Conservation (phyloP, 768 basidiomycete genomes). For the Hemileccinum rubropunctum region DNA sequence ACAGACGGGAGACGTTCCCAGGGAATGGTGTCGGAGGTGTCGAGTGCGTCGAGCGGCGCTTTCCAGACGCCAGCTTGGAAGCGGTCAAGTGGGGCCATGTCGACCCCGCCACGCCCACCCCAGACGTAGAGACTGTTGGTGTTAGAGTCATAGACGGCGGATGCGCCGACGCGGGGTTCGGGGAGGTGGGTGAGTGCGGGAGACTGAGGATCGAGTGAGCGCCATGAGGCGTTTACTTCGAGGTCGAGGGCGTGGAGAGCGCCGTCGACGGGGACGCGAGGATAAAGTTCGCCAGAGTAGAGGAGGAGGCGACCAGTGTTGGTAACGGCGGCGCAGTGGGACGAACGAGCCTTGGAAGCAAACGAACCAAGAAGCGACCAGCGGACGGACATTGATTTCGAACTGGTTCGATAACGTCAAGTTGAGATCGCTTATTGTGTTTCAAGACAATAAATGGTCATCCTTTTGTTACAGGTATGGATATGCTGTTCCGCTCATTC, state of each 20-base stretch:
- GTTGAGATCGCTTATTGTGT: slow-evolving; percentile 4
- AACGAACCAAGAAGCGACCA: slow-evolving; percentile 30
- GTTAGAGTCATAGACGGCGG: slow-evolving; percentile 17
- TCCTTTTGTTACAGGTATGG: slow-evolving; percentile 23
- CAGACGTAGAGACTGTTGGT: slow-evolving; percentile 36
- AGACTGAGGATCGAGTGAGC: slow-evolving; percentile 17
- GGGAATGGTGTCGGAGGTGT: neutral
- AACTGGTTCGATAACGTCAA: neutral
- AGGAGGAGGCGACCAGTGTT: slow-evolving; percentile 29
- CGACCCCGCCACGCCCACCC: slow-evolving; percentile 44
- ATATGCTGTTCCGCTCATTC: slow-evolving; percentile 8
- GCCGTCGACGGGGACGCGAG: slow-evolving; percentile 41
- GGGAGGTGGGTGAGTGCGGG: slow-evolving; percentile 13
- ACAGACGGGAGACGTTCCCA: slow-evolving; percentile 32
- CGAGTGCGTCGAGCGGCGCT: slow-evolving; percentile 12
- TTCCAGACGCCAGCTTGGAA: slow-evolving; percentile 32
- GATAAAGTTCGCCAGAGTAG: slow-evolving; percentile 44
- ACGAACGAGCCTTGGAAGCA: slow-evolving; percentile 35
- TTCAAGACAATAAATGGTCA: slow-evolving; percentile 2
- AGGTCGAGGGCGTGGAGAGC: slow-evolving; percentile 28
- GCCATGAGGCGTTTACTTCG: slow-evolving; percentile 13
- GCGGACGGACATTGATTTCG: slow-evolving; percentile 17
- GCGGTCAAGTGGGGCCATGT: slow-evolving; percentile 35
- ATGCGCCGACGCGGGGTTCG: slow-evolving; percentile 24
- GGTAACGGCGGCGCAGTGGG: slow-evolving; percentile 37